Evolutionary conservation across 495 filamentous ascomycete genomes (phyloP).

Genomic region (Tuber umbilicatum): DNA sequence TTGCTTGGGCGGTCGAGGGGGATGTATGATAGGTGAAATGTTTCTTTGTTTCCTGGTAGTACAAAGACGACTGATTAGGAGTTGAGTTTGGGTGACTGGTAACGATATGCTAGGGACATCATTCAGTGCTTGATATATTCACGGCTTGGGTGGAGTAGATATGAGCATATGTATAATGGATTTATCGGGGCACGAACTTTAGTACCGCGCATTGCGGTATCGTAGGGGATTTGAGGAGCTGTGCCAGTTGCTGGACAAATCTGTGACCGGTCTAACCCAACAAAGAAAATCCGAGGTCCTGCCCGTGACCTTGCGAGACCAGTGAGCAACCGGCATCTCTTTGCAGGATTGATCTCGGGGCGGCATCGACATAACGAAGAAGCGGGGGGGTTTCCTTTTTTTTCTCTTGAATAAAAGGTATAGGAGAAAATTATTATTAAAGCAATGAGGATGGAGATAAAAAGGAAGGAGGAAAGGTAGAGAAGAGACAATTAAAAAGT

Average conservation of each 20-base stretch:
- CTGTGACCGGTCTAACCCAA: not conserved
- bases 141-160: not conserved
- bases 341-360: not conserved
- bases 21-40: no score
- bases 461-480: not conserved
- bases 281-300: not conserved
- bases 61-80: not conserved
- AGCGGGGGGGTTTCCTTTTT: not conserved
- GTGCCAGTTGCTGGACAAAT: not conserved
- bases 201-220: not conserved
- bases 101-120: not conserved
- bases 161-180: not conserved
- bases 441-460: not conserved
- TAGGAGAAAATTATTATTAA: not conserved
- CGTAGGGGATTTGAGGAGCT: not conserved
- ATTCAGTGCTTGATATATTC: not conserved
- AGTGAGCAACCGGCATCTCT: not conserved
- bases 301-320: not conserved
- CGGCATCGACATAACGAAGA: not conserved
- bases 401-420: not conserved
- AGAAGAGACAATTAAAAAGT: not conserved
- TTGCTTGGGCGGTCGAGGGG: no score
- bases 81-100: not conserved
- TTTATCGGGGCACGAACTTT: no score
- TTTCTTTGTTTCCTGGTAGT: not conserved